Base-by-base conservation (phyloP, 2,329 filamentous ascomycete species). In the Neonectria neomacrospora region DNA sequence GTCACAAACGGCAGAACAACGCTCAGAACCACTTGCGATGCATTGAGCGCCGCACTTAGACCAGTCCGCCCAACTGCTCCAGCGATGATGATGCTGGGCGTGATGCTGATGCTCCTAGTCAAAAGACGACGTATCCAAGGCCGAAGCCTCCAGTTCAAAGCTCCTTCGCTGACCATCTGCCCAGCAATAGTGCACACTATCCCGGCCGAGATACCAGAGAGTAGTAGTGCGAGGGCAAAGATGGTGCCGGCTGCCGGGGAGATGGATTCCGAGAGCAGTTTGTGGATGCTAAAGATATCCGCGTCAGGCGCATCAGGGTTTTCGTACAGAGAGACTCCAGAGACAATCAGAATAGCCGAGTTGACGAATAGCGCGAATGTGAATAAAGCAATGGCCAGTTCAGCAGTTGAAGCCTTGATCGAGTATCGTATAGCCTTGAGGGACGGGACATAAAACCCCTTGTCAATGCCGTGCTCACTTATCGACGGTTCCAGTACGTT, bases 171-270 rank as follows among this genome's bases (percentile, higher is more conserved):
- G 22, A 97, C 90, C 89, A 97, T 96, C 76, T 97, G 93, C 0
- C 93, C 93, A 0, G 93, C 87, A 69, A 97, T 96, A 1, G 94
- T 97, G 80, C 93, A 96, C 2, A 96, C 90, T 37, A 97, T 92
- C 6, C 93, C 93, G 0, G 93, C 93, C 0, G 90, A 92, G 12
- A 93, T 86, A 9, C 93, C 93, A 0, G 91, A 94, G 1, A 96
- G 86, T 0, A 97, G 85, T 1, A 97, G 81, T 0, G 93, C 92
- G 2, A 96, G 82, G 0, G 92, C 92, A 67, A 97, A 97, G n/a
- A 97, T 82, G 3, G 91, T 92, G 2, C 92, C 94, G 0, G 93
- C 94, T 0, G 86, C 91, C 0, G 90, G 88, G 0, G 91, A 88
- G 54, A 97, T 88, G 58, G 87, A 90, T 0, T 78, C 72, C 0